Evolutionary conservation across 176 grass and related monocot species (phyloP).

Genomic region (Eragrostis nindensis): DNA sequence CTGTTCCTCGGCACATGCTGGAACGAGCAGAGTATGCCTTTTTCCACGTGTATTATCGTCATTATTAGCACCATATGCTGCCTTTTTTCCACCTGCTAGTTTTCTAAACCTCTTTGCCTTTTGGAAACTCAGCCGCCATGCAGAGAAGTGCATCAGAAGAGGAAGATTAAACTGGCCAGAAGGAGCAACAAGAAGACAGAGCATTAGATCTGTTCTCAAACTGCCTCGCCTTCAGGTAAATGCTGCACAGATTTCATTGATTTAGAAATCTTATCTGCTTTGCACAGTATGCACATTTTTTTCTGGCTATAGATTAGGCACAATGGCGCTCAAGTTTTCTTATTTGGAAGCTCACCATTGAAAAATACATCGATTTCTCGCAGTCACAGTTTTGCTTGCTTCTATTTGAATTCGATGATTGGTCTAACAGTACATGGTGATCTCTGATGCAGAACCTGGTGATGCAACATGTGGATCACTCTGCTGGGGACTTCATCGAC

Average conservation of each 20-base stretch:
- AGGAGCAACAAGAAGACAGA: constrained; percentile 57
- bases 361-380: background rate
- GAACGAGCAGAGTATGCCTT: constrained; percentile 48
- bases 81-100: too few relatives aligned
- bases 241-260: background rate
- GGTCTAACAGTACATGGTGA: background rate
- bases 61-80: constrained; percentile 5
- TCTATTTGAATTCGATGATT: background rate
- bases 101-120: background rate
- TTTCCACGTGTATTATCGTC: background rate
- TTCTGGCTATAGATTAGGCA: background rate
- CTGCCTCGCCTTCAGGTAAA: constrained; percentile 67
- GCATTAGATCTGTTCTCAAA: constrained; percentile 60
- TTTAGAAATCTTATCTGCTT: background rate
- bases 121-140: constrained; percentile 44
- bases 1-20: constrained; percentile 59
- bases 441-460: constrained; percentile 49
- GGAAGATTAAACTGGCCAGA: constrained; percentile 68
- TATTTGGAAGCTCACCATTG: background rate
- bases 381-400: background rate
- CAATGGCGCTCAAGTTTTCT: background rate
- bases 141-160: constrained; percentile 57
- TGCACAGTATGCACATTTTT: too few relatives aligned
- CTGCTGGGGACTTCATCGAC: constrained; percentile 53
- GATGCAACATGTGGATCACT: constrained; percentile 72